Base-by-base conservation (phyloP, 148 eudicot species). In the Polygonum maritimum region DNA sequence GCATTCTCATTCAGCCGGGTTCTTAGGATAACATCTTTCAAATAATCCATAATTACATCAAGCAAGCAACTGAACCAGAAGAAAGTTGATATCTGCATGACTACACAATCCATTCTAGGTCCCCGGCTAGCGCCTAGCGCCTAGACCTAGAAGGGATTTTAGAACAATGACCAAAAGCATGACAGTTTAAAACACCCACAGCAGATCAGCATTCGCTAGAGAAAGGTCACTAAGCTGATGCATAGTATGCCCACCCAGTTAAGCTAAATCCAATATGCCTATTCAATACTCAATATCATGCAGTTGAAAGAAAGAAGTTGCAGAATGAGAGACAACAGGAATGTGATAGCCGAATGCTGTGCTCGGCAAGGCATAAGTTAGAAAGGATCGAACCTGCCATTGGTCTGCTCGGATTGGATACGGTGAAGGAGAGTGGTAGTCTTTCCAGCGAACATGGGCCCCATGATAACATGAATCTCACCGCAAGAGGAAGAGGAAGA, bases 361-460 rank as follows among this genome's bases (percentile, higher is more conserved):
- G n/a, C n/a, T n/a, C 35, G 2, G 31, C 10, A 31, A 10, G 38
- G 16, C 39, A 15, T 18, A 51, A 75, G 2, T 8, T 8, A 16
- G 0, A 74, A 57, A 31, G 55, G 3, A 57, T 51, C 49, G 48
- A 65, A 92, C 97, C 98, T 92, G 84, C 97, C 96, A 33, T 12
- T 71, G 78, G 9, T 79, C 76, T 72, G 76, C 72, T 92, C 97
- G 14, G 90, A 76, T 41, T 81, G 84, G 78, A 95, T 83, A 3
- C 92, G 87, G 36, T 90, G 92, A 76, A 95, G 96, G 76, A 95
- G 92, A 16, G 97, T 91, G 10, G 98, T 90, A 31, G 74, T 71
- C 74, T 71, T 71, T 21, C 74, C 74, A 15, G 74, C 74, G 74
- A 71, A 71, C 74, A 71, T 71, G n/a, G 74, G 74, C 4, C 74